phyloP scores from a whole-genome alignment of 768 basidiomycete species.

The Cystofilobasidium ferigula region DNA sequence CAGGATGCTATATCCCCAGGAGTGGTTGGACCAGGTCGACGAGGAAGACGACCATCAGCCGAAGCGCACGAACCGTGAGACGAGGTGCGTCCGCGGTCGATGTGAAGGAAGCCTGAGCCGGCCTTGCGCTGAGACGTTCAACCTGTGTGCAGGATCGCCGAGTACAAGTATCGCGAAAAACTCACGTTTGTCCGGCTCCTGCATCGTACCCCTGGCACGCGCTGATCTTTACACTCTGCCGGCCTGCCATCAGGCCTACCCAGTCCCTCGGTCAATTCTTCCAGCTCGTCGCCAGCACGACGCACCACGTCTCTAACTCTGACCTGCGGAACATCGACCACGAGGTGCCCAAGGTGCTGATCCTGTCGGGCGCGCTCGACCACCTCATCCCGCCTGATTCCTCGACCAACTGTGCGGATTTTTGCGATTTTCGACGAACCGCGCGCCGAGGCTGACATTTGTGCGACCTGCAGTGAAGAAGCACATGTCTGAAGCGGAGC shows the following conservation, averaged over 20 bases:
- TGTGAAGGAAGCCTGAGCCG: too few species aligned
- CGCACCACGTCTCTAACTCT: conserved; percentile 10
- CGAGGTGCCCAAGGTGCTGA: conserved; percentile 11
- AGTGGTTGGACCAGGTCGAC: conserved; percentile 53
- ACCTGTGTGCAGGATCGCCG: background rate
- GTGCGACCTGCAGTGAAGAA: conserved; percentile 15
- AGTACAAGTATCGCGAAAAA: conserved; percentile 1
- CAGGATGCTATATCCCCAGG: conserved; percentile 50
- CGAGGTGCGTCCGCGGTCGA: background rate
- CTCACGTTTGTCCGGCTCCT: background rate
- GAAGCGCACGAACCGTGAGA: conserved; percentile 51
- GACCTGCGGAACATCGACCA: conserved; percentile 2
- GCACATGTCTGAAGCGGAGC: conserved; percentile 20
- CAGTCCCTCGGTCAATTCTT: conserved; percentile 19
- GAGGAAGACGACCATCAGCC: conserved; percentile 44
- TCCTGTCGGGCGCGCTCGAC: conserved; percentile 11
- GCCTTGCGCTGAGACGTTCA: too few species aligned
- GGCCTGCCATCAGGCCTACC: background rate
- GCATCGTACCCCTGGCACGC: background rate
- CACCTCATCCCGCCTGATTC: conserved; percentile 15
- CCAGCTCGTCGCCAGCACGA: conserved; percentile 18
- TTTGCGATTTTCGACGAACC: too few species aligned
- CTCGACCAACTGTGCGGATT: conserved; percentile 1
- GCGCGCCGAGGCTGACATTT: background rate
- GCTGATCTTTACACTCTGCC: background rate